Conservation (phyloP, 2,329 filamentous ascomycete species). For the Corynespora cassiicola region DNA sequence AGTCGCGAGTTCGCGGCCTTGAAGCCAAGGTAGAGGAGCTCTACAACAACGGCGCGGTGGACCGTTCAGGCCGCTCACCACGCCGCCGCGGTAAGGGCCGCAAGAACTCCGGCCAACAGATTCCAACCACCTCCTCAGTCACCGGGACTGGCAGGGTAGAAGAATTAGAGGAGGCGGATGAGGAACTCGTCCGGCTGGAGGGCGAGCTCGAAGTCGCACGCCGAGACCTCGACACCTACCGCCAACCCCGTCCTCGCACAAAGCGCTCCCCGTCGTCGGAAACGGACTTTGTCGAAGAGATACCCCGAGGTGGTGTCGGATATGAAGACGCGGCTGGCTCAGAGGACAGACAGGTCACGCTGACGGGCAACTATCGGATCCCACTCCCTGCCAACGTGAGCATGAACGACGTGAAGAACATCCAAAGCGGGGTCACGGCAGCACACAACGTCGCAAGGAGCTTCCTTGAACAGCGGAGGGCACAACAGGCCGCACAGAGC, state of each 20-base stretch:
- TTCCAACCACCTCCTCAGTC: slow-evolving; percentile 22
- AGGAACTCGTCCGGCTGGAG: slow-evolving; percentile 39
- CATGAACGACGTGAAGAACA: slow-evolving; percentile 40
- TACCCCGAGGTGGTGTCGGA: slow-evolving; percentile 21
- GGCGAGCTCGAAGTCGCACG: slow-evolving; percentile 40
- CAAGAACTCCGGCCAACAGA: slow-evolving; percentile 26
- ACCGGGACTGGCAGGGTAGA: slow-evolving; percentile 10
- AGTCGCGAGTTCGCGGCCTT: slow-evolving; percentile 40
- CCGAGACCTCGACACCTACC: slow-evolving; percentile 34
- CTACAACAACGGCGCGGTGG: slow-evolving; percentile 24
- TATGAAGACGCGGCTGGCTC: slow-evolving; percentile 3
- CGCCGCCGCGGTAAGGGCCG: slow-evolving; percentile 39
- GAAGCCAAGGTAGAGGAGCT: slow-evolving; percentile 46
- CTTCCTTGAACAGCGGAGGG: slow-evolving; percentile 39
- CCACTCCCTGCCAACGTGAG: slow-evolving; percentile 39
- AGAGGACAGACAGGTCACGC: slow-evolving; percentile 38
- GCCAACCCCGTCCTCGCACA: slow-evolving; percentile 13
- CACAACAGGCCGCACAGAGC: slow-evolving; percentile 2
- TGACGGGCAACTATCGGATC: slow-evolving; percentile 44
- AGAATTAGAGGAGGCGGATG: slow-evolving; percentile 36
- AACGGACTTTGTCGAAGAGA: slow-evolving; percentile 34
- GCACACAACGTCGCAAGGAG: slow-evolving; percentile 41
- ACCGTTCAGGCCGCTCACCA: slow-evolving; percentile 30
- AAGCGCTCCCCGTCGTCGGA: slow-evolving; percentile 13
- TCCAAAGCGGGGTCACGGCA: slow-evolving; percentile 40